Evolutionary conservation across 2,329 filamentous ascomycete species (phyloP).

Genomic region (Neonectria magnoliae): DNA sequence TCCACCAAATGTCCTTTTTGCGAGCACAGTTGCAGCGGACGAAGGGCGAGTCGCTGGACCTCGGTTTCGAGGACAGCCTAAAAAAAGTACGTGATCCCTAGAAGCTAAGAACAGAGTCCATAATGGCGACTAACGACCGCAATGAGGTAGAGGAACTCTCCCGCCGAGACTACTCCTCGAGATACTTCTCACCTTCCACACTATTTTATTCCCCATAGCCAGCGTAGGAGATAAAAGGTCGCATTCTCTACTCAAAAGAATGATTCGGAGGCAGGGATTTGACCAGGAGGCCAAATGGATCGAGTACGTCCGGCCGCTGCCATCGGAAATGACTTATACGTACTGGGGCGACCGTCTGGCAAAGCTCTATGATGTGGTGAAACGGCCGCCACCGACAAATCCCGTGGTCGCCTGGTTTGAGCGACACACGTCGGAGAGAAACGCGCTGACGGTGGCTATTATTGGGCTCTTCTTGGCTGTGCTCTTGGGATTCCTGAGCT

Average conservation of each 20-base stretch:
- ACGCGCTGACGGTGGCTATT: slow-evolving; percentile 16
- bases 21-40: background rate
- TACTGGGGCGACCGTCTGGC: slow-evolving; percentile 5
- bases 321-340: background rate
- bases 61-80: background rate
- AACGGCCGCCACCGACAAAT: background rate
- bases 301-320: background rate
- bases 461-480: slow-evolving; percentile 3
- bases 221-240: background rate
- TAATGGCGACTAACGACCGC: background rate
- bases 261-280: background rate
- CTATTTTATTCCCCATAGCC: background rate
- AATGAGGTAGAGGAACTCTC: background rate
- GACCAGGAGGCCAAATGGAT: background rate
- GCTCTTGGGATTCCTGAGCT: slow-evolving; percentile 5
- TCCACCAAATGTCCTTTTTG: slow-evolving; percentile 1
- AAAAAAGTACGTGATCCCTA: background rate
- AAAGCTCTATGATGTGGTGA: background rate
- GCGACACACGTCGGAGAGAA: background rate
- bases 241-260: background rate
- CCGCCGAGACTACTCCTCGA: background rate
- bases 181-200: background rate
- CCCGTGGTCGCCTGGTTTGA: slow-evolving; percentile 4
- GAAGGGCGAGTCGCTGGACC: background rate
- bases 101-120: background rate